Base-by-base conservation (phyloP, 805 yeast species). In the Geotrichum ghanense region DNA sequence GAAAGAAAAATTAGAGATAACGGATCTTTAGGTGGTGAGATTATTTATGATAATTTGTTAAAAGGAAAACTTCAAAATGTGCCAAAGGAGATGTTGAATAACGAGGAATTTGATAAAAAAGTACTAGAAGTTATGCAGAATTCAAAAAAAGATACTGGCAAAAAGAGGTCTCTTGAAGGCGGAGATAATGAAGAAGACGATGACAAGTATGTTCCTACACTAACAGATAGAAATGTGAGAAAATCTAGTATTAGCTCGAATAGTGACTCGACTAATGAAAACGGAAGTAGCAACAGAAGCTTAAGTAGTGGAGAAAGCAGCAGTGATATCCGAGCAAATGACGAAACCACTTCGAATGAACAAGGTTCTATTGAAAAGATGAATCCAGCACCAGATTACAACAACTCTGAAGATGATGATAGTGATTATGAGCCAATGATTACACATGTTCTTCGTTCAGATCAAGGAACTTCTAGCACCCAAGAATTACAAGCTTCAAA, bases 351-450 rank as follows among this genome's bases (percentile, higher is more conserved):
- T 9, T 14, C 9, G 14, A 25, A 25, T 25, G 31, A 25, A 25
- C 9, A 9, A 14, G 12, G 27, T 24, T 7, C 27, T 24, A 24
- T 12, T 7, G 37, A 31, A 31, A 31, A 12, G 37, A 5, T 19
- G 12, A 12, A 16, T 5, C 12, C 7, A 16, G 16, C 7, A n/a
- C 7, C 37, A n/a, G 16, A 31, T n/a, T 9, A 31, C 14, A 19
- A 31, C 5, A 31, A 31, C 16, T 31, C 37, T 31, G 37, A 31
- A n/a, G 37, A 31, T 31, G 37, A 31, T 31, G 37, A 31, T 31
- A 31, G 37, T 31, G 37, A 31, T 12, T 31, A 31, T 31, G 37
- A 31, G 17, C 37, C 37, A 6, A 31, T 31, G 37, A 31, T 31
- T 19, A 31, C 37, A 5, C 37, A 31, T 31, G 37, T 31, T 19